phyloP scores from a whole-genome alignment of 2,329 filamentous ascomycete species.

The Cladophialophora psammophila region DNA sequence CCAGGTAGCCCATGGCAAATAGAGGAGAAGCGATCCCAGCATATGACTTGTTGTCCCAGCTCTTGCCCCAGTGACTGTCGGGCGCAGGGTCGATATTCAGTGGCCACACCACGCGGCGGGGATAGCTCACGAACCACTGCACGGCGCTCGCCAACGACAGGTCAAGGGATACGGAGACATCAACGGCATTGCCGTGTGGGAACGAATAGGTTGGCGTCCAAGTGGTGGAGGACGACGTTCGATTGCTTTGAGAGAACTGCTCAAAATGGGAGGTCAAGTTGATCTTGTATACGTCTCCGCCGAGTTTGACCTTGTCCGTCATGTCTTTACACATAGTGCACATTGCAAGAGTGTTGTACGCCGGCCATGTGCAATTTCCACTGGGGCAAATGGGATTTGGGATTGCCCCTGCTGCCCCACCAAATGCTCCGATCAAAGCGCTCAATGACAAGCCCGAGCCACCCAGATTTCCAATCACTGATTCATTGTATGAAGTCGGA shows the following conservation, averaged over 20 bases:
- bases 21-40: slow-evolving; percentile 22
- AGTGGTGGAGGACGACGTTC: slow-evolving; percentile 11
- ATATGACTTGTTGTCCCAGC: slow-evolving; percentile 27
- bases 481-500: slow-evolving; percentile 27
- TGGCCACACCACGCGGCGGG: slow-evolving; percentile 25
- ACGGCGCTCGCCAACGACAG: slow-evolving; percentile 11
- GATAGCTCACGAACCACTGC: slow-evolving; percentile 23
- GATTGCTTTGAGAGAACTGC: slow-evolving; percentile 17
- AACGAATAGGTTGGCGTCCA: slow-evolving; percentile 28
- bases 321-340: slow-evolving; percentile 30
- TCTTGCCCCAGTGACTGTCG: slow-evolving; percentile 22
- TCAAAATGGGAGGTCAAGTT: slow-evolving; percentile 25
- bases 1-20: slow-evolving; percentile 29
- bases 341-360: slow-evolving; percentile 30
- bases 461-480: slow-evolving; percentile 22
- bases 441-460: slow-evolving; percentile 26
- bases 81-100: slow-evolving; percentile 27
- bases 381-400: slow-evolving; percentile 24
- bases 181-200: slow-evolving; percentile 20
- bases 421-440: slow-evolving; percentile 30
- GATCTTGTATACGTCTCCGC: slow-evolving; percentile 18
- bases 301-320: slow-evolving; percentile 21
- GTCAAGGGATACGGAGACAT: slow-evolving; percentile 13
- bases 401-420: slow-evolving; percentile 24
- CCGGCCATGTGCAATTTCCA: slow-evolving; percentile 34